Conservation (phyloP, 139 green algal species). For the Auxenochlorella pyrenoidosa region DNA sequence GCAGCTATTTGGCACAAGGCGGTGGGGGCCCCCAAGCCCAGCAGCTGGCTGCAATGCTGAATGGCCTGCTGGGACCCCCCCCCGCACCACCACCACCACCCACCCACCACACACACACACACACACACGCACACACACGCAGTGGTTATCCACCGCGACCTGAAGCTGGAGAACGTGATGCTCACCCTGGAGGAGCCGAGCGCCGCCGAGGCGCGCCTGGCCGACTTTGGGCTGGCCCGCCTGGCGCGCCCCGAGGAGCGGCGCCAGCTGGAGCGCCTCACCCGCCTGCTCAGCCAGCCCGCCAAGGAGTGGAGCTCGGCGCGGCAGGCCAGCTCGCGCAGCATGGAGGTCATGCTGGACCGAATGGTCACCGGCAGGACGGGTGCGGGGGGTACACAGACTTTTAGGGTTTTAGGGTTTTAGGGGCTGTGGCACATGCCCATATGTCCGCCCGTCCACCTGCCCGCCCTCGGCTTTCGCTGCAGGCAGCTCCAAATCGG, state of each 20-base stretch:
- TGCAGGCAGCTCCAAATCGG: not conserved
- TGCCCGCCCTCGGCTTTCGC: not conserved
- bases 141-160: constrained; percentile 86
- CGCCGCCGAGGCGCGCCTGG: constrained; percentile 53
- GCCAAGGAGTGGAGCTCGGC: not conserved
- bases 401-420: too few relatives aligned
- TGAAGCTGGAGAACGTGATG: constrained; percentile 77
- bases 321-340: not conserved
- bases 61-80: too few relatives aligned
- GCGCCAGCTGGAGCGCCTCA: not conserved
- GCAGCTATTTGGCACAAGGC: too few relatives aligned
- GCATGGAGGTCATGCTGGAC: constrained; percentile 12
- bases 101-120: not conserved
- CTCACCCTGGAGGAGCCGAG: constrained; percentile 30
- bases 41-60: too few relatives aligned
- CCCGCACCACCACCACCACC: not conserved
- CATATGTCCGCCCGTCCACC: not conserved
- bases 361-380: not conserved
- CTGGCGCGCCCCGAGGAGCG: constrained; percentile 14
- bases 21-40: too few relatives aligned
- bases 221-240: constrained; percentile 61
- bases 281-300: constrained; percentile 6
- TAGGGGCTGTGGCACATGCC: too few relatives aligned
- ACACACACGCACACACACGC: constrained; percentile 38
- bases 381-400: not conserved